These are phyloP conservation scores for Saprolegnia parasitica DNA, from an alignment of 352 stramenopile species.

Conservation along the genomic window DNA sequence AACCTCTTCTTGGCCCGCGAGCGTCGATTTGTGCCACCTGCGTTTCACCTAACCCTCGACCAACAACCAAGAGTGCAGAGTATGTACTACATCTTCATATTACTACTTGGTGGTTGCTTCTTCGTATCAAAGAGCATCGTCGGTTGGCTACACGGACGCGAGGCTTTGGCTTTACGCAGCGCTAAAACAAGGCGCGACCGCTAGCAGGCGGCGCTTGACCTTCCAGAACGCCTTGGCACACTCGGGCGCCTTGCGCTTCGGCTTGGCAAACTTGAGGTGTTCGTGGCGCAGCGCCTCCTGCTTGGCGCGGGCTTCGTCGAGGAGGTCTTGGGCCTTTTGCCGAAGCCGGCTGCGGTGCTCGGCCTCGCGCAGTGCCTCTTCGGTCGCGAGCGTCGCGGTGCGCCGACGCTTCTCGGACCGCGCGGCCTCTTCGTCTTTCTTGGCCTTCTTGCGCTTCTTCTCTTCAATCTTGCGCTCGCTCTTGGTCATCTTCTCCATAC, in stretches of 20 bases:
- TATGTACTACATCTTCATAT: too few relatives aligned
- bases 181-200: conserved; percentile 9
- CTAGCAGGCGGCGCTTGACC: conserved; percentile 20
- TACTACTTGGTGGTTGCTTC: too few relatives aligned
- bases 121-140: too few relatives aligned
- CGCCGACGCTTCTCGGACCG: conserved; percentile 67
- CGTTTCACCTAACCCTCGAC: too few relatives aligned
- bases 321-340: conserved; percentile 11
- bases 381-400: conserved; percentile 68
- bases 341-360: conserved; percentile 52
- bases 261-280: conserved; percentile 15
- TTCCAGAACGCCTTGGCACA: conserved; percentile 24
- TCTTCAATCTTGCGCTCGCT: conserved; percentile 82
- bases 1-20: too few relatives aligned
- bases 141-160: not conserved
- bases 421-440: conserved; percentile 74
- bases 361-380: conserved; percentile 75
- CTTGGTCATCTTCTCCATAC: conserved; percentile 76
- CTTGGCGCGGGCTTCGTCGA: conserved; percentile 11
- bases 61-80: too few relatives aligned
- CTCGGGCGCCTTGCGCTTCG: conserved; percentile 8
- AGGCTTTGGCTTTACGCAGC: not conserved
- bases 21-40: too few relatives aligned
- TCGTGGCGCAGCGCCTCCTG: not conserved
- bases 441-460: conserved; percentile 63